phyloP scores from a whole-genome alignment of 192 early-diverging fungal genomes.

The Geranomyces variabilis region DNA sequence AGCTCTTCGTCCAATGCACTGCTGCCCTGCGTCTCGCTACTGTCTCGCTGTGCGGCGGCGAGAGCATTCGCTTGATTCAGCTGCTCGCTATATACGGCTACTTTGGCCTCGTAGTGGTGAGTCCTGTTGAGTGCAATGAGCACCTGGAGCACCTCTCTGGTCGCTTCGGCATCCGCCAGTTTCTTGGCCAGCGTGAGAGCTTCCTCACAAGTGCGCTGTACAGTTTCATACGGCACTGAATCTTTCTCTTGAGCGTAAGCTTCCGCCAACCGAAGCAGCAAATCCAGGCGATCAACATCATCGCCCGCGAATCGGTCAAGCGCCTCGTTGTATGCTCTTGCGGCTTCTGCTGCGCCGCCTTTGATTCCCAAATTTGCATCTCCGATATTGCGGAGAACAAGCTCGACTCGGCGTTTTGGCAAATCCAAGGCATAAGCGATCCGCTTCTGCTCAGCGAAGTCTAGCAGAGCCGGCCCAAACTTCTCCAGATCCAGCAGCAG shows the following conservation, averaged over 20 bases:
- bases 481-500: slow-evolving; percentile 13
- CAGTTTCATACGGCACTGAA: slow-evolving; percentile 6
- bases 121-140: slow-evolving; percentile 4
- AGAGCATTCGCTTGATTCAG: slow-evolving; percentile 3
- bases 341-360: slow-evolving; percentile 13
- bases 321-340: slow-evolving; percentile 15
- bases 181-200: slow-evolving; percentile 6
- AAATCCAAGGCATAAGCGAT: slow-evolving; percentile 13
- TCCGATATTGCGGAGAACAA: slow-evolving; percentile 17
- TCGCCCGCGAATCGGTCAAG: slow-evolving; percentile 15
- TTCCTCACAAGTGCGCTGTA: slow-evolving; percentile 25
- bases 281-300: slow-evolving; percentile 9
- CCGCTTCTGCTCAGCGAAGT: slow-evolving; percentile 21
- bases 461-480: slow-evolving; percentile 1
- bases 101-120: slow-evolving; percentile 15
- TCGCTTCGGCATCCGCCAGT: slow-evolving; percentile 17
- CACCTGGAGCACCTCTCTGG: slow-evolving; percentile 17
- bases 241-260: slow-evolving; percentile 1
- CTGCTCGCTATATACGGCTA: not conserved
- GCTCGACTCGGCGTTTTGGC: slow-evolving; percentile 14
- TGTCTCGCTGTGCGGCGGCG: too few relatives aligned
- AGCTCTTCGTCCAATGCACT: too few relatives aligned
- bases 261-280: slow-evolving; percentile 23
- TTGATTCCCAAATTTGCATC: not conserved
- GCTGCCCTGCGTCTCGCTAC: too few relatives aligned